Evolutionary conservation across 495 filamentous ascomycete species (phyloP).

Genomic region (Penicillium simplicissimum): DNA sequence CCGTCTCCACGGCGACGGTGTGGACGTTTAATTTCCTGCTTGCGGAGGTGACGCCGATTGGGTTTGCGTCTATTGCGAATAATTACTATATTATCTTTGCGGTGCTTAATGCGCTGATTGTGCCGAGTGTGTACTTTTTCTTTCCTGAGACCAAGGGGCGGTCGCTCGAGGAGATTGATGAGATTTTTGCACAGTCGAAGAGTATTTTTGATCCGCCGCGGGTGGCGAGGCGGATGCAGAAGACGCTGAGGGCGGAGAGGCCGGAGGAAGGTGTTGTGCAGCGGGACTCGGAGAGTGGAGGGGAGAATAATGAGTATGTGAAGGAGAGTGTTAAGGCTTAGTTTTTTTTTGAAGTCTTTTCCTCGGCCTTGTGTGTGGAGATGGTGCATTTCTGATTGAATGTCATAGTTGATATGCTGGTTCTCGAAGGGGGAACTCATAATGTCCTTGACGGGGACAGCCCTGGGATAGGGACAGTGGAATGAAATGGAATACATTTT

Average conservation of each 20-base stretch:
- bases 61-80: slow-evolving; percentile 45
- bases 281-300: slow-evolving; percentile 5
- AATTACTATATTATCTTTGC: slow-evolving; percentile 54
- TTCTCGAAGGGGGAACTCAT: background rate
- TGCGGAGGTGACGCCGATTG: slow-evolving; percentile 46
- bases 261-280: slow-evolving; percentile 2
- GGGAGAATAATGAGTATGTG: slow-evolving; percentile 12
- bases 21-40: slow-evolving; percentile 58
- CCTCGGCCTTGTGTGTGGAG: background rate
- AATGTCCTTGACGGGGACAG: background rate
- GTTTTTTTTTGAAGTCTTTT: too few species aligned
- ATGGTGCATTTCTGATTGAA: background rate
- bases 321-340: slow-evolving; percentile 15
- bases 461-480: background rate
- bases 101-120: slow-evolving; percentile 47
- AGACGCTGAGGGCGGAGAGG: slow-evolving; percentile 13
- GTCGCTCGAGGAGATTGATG: slow-evolving; percentile 73
- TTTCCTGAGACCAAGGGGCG: slow-evolving; percentile 59
- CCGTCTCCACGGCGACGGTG: slow-evolving; percentile 61
- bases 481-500: too few species aligned
- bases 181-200: slow-evolving; percentile 55
- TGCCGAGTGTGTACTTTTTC: slow-evolving; percentile 55
- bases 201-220: slow-evolving; percentile 32
- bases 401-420: background rate
- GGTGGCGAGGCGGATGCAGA: slow-evolving; percentile 26